Conservation (phyloP, 768 basidiomycete species). For the Sporobolomyces roseus region DNA sequence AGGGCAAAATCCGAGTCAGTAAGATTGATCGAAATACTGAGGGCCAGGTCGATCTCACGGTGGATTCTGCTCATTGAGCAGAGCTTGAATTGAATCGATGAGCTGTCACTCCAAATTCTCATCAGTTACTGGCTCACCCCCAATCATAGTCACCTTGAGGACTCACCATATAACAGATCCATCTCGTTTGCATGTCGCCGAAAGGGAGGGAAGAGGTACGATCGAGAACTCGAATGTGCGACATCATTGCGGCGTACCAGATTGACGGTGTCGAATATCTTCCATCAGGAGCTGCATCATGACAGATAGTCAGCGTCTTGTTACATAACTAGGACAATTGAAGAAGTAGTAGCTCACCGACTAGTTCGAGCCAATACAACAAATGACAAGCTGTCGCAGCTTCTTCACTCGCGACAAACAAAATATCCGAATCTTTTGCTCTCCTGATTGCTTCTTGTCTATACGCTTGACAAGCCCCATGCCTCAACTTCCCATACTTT, state of each 20-base stretch:
- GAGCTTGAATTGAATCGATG: neutral
- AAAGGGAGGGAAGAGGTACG: neutral
- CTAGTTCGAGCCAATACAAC: neutral
- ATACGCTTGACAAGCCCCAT: neutral
- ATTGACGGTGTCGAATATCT: too few species aligned
- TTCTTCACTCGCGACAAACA: neutral
- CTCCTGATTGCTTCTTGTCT: neutral
- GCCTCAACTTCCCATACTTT: neutral
- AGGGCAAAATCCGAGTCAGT: too few species aligned
- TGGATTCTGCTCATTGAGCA: neutral
- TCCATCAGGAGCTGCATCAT: too few species aligned
- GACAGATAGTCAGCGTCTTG: too few species aligned
- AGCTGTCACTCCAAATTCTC: neutral
- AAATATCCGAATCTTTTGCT: conserved; percentile 10
- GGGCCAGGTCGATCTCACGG: neutral
- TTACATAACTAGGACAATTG: too few species aligned
- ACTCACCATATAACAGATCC: conserved; percentile 1
- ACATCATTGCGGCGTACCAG: neutral
- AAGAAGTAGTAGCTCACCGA: neutral
- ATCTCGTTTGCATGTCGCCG: neutral
- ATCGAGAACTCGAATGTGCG: neutral
- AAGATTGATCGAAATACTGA: neutral
- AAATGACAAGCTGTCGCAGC: conserved; percentile 3
- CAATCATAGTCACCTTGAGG: too few species aligned
- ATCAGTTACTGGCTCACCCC: too few species aligned